A percentile compares a stretch with the other conserved stretches of the same genome.
These are phyloP conservation scores for Pythium rhizo-oryzae DNA, from an alignment of 352 stramenopile species.

Conservation along the genomic window DNA sequence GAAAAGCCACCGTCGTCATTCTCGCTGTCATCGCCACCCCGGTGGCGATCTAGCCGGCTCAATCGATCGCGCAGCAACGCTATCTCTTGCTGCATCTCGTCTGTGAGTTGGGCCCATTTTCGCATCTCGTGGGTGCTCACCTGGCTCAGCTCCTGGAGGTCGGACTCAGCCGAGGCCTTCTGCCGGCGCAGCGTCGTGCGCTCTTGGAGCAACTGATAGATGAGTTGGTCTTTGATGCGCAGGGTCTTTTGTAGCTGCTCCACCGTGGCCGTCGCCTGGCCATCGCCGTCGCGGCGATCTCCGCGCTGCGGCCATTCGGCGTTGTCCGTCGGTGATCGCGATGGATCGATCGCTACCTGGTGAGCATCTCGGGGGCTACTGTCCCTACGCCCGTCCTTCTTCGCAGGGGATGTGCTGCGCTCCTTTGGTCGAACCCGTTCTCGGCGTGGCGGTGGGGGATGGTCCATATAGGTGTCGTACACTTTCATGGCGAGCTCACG, in stretches of 20 bases:
- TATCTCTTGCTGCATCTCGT: slow-evolving; percentile 85
- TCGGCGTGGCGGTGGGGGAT: background rate
- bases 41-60: background rate
- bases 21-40: background rate
- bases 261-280: background rate
- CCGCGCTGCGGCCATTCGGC: too few species aligned
- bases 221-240: slow-evolving; percentile 83
- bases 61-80: slow-evolving; percentile 50
- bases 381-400: background rate
- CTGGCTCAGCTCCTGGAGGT: slow-evolving; percentile 65
- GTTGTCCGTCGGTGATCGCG: too few species aligned
- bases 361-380: too few species aligned
- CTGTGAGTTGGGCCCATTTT: slow-evolving; percentile 79
- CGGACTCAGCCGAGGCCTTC: slow-evolving; percentile 45
- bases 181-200: slow-evolving; percentile 56
- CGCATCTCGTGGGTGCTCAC: slow-evolving; percentile 81
- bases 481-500: slow-evolving; percentile 60
- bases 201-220: slow-evolving; percentile 78
- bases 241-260: slow-evolving; percentile 39
- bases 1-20: background rate
- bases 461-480: slow-evolving; percentile 15
- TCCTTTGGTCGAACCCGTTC: background rate
- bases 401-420: background rate
- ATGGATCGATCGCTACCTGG: background rate
- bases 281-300: background rate